Evolutionary conservation across 192 early-diverging fungal species (phyloP), one percentile per base, ranked within the genome.

Genomic region (Gaertneriomyces semiglobifer): DNA sequence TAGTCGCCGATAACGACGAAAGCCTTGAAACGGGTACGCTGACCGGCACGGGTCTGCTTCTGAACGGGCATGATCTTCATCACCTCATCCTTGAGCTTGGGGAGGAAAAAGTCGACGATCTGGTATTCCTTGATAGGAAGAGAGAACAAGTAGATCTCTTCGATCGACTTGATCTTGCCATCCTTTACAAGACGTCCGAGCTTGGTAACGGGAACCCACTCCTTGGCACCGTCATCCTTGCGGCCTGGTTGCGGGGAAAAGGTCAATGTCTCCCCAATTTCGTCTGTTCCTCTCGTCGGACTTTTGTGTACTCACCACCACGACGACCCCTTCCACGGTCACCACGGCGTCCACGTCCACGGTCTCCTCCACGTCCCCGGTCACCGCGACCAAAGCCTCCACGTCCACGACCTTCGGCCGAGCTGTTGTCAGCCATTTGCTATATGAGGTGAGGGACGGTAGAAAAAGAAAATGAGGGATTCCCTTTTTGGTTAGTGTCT

Each of bases 51-150:
- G 78, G 95, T 98, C 84, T 98, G 95, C 90, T 98, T 98, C 88
- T 98, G 95, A 70, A 98, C 95, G 61, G 95, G 95, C 85, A 93
- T 96, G 76, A 98, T 94, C 89, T 98, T 98, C 95, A 98, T 98
- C 66, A 98, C 95, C 85, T 98, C 92, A 82, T 98, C 95, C 90
- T 94, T 94, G 71, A 98, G 88, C 77, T 88, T 86, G 77, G 92
- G 91, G 50, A 98, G 81, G 89, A 98, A 95, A 77, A 80, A 82
- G 78, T 98, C 95, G 72, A 98, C 88, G 66, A 98, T 92, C 86
- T 98, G 95, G 90, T 91, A 98, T 83, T 98, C 95, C 90, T 98
- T 98, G 88, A 98, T 92, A 66, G 95, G 94, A 65, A 98, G 89
- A 48, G 95, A 96, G 88, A 93, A 98, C 62, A 95, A 78, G 82